Evolutionary conservation across 2,329 filamentous ascomycete genomes (phyloP), one percentile per base, ranked within the genome.

Genomic region (Leptoxyphium fumago): DNA sequence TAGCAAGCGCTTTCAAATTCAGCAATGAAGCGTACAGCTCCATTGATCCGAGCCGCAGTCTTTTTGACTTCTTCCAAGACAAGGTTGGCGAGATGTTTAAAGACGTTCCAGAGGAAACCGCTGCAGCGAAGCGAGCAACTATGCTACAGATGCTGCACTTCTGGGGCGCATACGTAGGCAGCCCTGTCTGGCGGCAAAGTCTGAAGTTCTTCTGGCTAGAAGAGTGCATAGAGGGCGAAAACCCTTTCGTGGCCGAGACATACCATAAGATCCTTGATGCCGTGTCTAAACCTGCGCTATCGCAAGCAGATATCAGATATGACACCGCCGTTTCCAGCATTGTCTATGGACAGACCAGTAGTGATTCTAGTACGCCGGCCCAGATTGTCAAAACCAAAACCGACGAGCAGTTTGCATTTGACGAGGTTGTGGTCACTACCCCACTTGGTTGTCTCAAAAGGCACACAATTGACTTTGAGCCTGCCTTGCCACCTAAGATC

Each of bases 121-220:
- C 70, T 5, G 55, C 57, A 34, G 65, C 47, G 63, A 71, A 60
- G 64, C 77, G 51, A 65, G 68, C 40, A 61, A 73, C 34, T 55
- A 66, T 52, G 29, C 55, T 78, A 5, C 65, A 75, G 38, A 66
- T 75, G 53, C 74, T 75, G 2, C 74, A 80, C 51, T 70, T 77
- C 53, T 85, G 82, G 80, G 82, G 82, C 2, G 74, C 74, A 0
- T 86, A 83, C 56, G 71, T 85, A 5, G 82, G 82, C 11, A 80
- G 73, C 46, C 72, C 76, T 0, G 67, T 83, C 8, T 63, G 69
- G 43, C 71, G 57, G 21, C 82, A 87, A 58, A 84, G 80, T 52
- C 65, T 86, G 29, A 83, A 79, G 63, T 86, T 77, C 63, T 83
- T 85, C 58, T 85, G 81, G 80, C 58, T 87, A 5, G 82, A 87